Percentiles rank a stretch among this genome's conserved stretches.
Evolutionary conservation across 257 asterid genomes (phyloP).

Genomic region (Anisodus acutangulus): DNA sequence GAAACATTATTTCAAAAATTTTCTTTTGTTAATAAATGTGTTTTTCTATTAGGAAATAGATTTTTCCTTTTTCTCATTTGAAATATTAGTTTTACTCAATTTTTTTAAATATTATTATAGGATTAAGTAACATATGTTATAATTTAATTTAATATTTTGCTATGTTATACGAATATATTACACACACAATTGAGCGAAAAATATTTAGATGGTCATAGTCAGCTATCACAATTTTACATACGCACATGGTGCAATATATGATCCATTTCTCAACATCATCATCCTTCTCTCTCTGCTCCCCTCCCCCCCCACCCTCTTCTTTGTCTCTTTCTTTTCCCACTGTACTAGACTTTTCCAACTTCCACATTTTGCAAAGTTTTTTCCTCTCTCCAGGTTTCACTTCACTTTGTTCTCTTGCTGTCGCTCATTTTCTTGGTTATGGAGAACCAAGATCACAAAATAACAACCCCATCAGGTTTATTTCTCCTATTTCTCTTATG

Average conservation of each 20-base stretch:
- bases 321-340: background rate
- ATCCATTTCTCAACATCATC: constrained; percentile 4
- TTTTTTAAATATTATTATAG: no score
- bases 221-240: background rate
- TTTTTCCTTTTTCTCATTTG: no score
- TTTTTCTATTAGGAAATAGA: no score
- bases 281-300: background rate
- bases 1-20: no score
- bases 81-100: no score
- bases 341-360: constrained; percentile 13
- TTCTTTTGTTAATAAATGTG: no score
- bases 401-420: background rate
- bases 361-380: background rate
- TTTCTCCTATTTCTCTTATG: background rate
- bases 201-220: no score
- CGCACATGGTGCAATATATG: background rate
- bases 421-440: constrained; percentile 19
- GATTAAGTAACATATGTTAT: no score
- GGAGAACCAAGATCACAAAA: constrained; percentile 43
- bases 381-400: background rate
- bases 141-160: no score
- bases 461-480: constrained; percentile 35
- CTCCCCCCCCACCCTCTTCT: background rate
- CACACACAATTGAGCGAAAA: no score
- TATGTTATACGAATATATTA: no score